Evolutionary conservation across 345 rosid species (phyloP).

Genomic region (Salix exigua): DNA sequence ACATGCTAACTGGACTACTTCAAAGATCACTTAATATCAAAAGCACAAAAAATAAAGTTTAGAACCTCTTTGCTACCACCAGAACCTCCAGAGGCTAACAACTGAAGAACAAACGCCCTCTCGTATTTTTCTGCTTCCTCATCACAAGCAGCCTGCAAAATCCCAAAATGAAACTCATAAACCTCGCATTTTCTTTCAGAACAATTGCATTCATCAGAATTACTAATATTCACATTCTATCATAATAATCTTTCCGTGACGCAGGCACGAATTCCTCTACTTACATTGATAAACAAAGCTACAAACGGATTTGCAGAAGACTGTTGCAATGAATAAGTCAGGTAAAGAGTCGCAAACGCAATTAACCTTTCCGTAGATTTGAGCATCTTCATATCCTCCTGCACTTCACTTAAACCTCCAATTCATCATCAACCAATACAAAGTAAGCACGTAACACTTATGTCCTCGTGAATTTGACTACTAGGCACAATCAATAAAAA

Average conservation of each 20-base stretch:
- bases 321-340: constrained; percentile 52
- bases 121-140: constrained; percentile 68
- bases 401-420: constrained; percentile 12
- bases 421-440: background rate
- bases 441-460: too few species aligned
- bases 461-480: background rate
- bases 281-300: constrained; percentile 52
- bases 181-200: background rate
- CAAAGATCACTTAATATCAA: background rate
- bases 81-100: constrained; percentile 51
- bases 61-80: constrained; percentile 60
- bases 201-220: background rate
- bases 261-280: background rate
- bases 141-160: constrained; percentile 67
- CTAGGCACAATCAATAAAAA: background rate
- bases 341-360: constrained; percentile 61
- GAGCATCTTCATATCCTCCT: constrained; percentile 68
- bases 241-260: background rate
- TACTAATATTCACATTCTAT: background rate
- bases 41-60: background rate
- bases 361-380: constrained; percentile 61
- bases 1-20: background rate
- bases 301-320: constrained; percentile 61
- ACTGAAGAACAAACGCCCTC: constrained; percentile 77
- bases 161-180: constrained; percentile 4